Evolutionary conservation across 2,329 filamentous ascomycete genomes (phyloP), one percentile per base, ranked within the genome.

Genomic region (Colletotrichum melonis): DNA sequence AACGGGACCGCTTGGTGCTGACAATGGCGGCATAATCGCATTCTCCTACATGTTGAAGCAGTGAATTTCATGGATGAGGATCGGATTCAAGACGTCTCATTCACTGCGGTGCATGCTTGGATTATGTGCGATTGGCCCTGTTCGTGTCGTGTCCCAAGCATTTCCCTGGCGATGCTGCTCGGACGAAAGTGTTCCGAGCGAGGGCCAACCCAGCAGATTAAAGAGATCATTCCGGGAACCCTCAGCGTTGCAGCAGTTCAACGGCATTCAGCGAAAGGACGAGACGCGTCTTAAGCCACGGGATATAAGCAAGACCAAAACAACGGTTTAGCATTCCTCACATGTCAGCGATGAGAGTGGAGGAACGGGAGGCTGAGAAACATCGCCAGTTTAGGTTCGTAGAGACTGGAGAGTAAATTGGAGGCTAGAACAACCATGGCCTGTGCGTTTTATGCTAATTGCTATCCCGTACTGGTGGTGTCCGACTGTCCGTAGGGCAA

Each of bases 221-320:
- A 35, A 26, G 54, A 57, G 46, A 65, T 66, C 35, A 49, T 46
- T 46, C 56, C 35, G 58, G 35, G 28, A 58, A 69, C 59, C 35
- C 35, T 62, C 67, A 62, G 22, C 46, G 71, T 73, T 57, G 56
- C 67, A 65, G 35, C 49, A 56, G 67, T 58, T 72, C 58, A 58
- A 42, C 52, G 52, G 69, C 56, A 9, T 42, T 38, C 5, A 11
- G 26, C 26, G 26, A 19, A 64, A 32, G 58, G 42, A n/a, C 52
- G 58, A 38, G 42, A 69, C 69, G 69, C 65, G 69, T 64, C 26
- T 24, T 14, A 14, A 7, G 22, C 32, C 14, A 24, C 19, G 42
- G 28, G n/a, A 22, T 11, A 32, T 14, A 28, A 22, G 26, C 28
- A 42, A n/a, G 49, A 52, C n/a, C 46, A 64, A 59, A 69, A 69